A percentile compares a stretch with the other conserved stretches of the same genome.
Evolutionary conservation across 768 basidiomycete species (phyloP).

Genomic region (Nidularia pulvinata): DNA sequence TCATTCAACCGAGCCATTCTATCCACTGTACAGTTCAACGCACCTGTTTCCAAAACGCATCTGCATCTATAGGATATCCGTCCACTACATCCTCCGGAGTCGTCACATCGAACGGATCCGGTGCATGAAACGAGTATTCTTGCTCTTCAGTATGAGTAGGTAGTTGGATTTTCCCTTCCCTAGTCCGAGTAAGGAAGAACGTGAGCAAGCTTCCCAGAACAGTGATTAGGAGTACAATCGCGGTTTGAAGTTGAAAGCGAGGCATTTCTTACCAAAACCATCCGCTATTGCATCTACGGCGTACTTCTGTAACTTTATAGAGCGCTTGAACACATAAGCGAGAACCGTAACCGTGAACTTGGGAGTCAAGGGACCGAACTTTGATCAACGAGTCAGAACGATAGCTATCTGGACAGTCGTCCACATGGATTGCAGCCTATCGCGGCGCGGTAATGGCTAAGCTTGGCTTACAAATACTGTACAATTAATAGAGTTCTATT

Average conservation of each 20-base stretch:
- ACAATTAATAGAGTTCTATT: no score
- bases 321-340: no score
- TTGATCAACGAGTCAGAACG: no score
- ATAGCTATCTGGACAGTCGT: no score
- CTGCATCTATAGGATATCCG: slow-evolving; percentile 27
- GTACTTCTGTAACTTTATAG: no score
- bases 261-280: slow-evolving; percentile 39
- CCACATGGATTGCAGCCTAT: no score
- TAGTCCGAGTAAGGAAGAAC: slow-evolving; percentile 28
- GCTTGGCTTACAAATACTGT: no score
- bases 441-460: no score
- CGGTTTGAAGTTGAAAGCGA: slow-evolving; percentile 57
- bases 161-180: slow-evolving; percentile 32
- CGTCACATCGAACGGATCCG: slow-evolving; percentile 44
- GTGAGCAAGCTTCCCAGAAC: slow-evolving; percentile 42
- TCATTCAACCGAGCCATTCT: not conserved
- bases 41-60: slow-evolving; percentile 26
- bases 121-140: slow-evolving; percentile 1
- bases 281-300: no score
- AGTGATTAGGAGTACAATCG: slow-evolving; percentile 39
- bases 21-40: slow-evolving; percentile 24
- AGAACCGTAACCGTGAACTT: no score
- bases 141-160: slow-evolving; percentile 15
- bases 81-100: slow-evolving; percentile 57
- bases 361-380: no score